A percentile compares a stretch with the other conserved stretches of the same genome.
Conservation (phyloP, 2,329 filamentous ascomycete species). For the Xylariomycetidae sp. region DNA sequence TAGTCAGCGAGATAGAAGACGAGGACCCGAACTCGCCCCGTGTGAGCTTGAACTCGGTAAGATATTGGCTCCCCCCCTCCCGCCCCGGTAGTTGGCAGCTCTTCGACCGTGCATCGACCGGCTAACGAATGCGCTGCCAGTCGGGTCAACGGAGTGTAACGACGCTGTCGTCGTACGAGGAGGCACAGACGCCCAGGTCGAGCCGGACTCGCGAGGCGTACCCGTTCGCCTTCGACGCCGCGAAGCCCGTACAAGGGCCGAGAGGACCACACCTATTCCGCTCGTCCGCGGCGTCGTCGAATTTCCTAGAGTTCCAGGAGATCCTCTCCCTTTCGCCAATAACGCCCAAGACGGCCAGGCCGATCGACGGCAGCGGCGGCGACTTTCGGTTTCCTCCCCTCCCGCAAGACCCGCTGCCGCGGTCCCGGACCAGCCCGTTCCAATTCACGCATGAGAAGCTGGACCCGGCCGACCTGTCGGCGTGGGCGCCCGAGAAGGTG, state of each 20-base stretch:
- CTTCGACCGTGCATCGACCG: neutral
- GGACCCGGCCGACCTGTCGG: constrained; percentile 53
- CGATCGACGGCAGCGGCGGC: constrained; percentile 22
- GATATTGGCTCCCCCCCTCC: constrained; percentile 28
- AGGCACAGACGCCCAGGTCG: constrained; percentile 72
- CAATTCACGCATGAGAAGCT: constrained; percentile 54
- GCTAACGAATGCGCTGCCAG: constrained; percentile 35
- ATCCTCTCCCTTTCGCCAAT: constrained; percentile 68
- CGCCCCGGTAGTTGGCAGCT: neutral
- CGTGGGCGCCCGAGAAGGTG: constrained; percentile 72
- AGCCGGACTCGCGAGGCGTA: constrained; percentile 56
- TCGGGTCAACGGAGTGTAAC: constrained; percentile 72
- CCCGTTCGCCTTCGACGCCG: constrained; percentile 53
- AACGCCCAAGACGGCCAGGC: constrained; percentile 57
- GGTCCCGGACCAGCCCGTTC: constrained; percentile 38
- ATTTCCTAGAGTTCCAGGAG: constrained; percentile 43
- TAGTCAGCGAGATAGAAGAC: constrained; percentile 56
- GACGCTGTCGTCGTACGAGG: constrained; percentile 82
- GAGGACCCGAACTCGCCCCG: constrained; percentile 55
- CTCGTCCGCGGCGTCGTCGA: constrained; percentile 57
- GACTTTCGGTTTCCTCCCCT: constrained; percentile 32
- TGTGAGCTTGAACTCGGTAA: constrained; percentile 67
- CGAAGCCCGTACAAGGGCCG: constrained; percentile 71
- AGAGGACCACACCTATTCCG: constrained; percentile 84
- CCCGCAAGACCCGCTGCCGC: constrained; percentile 33